Base-by-base conservation (phyloP, 768 basidiomycete species). In the Podaxis pistillaris region DNA sequence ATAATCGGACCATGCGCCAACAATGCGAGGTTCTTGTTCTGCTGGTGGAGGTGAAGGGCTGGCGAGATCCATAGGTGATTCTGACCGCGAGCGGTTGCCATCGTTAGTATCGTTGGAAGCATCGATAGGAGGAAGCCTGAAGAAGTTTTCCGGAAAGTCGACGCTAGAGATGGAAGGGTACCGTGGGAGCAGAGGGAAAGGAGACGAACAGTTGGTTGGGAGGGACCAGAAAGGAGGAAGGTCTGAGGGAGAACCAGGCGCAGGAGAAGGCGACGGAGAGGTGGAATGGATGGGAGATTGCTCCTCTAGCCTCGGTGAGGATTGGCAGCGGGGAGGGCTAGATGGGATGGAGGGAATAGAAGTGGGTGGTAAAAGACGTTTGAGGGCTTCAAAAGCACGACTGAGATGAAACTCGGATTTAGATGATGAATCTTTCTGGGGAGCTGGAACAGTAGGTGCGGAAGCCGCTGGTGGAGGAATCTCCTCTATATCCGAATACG, bases 401-500 rank as follows among this genome's bases (percentile, higher is more conserved):
- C 68, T 69, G 22, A 74, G 47, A 22, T 36, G 55, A 24, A 62
- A 56, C n/a, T 50, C 61, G 7, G 47, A 7, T 24, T 62, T 51
- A 26, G 44, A 52, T 40, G 57, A 56, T 7, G 61, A 54, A 8
- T 58, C 54, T 41, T n/a, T 41, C 30, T 72, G 68, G 33, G 71
- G 71, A 22, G 69, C 62, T 30, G 70, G 67, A 49, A 71, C 66
- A 28, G 70, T 64, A 5, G 68, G 62, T 56, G 66, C 65, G 13
- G 64, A 33, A 12, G 58, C 11, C 5, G 71, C 73, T 2, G 72
- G 72, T n/a, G 77, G 72, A 7, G 77, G 72, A 7, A 81, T 76
- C 60, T 86, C 85, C 66, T 88, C 86, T 54, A 81, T 71, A 56
- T 87, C 86, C 17, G 86, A 87, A 64, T 83, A 71, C 36, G 63